These are phyloP conservation scores for Torulaspora gathmanii DNA, from an alignment of 805 yeast species.

Conservation along the genomic window DNA sequence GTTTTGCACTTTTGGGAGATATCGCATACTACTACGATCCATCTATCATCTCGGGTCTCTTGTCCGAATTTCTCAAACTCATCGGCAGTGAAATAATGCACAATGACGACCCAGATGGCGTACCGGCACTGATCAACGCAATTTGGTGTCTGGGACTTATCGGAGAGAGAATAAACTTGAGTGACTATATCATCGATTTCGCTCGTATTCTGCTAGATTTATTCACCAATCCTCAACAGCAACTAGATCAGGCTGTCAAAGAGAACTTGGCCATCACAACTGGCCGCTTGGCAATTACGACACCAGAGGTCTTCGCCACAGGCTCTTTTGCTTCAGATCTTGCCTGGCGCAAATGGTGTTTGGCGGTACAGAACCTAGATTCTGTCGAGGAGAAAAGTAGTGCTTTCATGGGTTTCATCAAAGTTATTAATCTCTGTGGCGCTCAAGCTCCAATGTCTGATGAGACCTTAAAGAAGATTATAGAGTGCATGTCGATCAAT, in stretches of 20 bases:
- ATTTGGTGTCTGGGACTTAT: constrained; percentile 93
- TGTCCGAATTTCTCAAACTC: constrained; percentile 48
- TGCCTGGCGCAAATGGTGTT: constrained; percentile 65
- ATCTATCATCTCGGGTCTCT: constrained; percentile 35
- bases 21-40: constrained; percentile 57
- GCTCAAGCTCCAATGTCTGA: constrained; percentile 20
- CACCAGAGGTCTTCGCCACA: constrained; percentile 55
- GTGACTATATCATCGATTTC: constrained; percentile 30
- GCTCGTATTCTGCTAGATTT: constrained; percentile 29
- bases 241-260: constrained; percentile 45
- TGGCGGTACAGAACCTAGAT: constrained; percentile 57
- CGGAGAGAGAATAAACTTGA: constrained; percentile 46
- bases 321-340: constrained; percentile 33
- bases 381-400: constrained; percentile 87
- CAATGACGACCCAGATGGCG: constrained; percentile 35
- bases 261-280: constrained; percentile 88
- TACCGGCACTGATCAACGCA: constrained; percentile 52
- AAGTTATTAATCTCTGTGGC: constrained; percentile 42
- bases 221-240: constrained; percentile 25
- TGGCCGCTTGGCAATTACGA: constrained; percentile 72
- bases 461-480: constrained; percentile 24
- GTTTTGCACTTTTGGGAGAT: constrained; percentile 88
- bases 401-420: constrained; percentile 79
- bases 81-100: constrained; percentile 63
- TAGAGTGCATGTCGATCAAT: constrained; percentile 28